phyloP scores from a whole-genome alignment of 2,329 filamentous ascomycete species.

The Sclerotinia subarctica region DNA sequence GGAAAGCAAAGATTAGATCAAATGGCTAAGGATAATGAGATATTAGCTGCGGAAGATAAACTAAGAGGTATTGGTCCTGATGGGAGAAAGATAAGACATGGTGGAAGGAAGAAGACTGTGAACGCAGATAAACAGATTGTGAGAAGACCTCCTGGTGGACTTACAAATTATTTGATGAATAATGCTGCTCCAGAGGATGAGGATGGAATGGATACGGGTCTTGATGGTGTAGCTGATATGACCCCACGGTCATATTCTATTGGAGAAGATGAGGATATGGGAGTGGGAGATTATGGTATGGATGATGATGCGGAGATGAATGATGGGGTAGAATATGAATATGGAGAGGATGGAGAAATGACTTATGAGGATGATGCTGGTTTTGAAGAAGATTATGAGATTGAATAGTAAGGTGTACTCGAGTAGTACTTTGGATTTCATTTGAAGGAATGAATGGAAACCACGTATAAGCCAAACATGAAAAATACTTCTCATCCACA shows the following conservation, averaged over 20 bases:
- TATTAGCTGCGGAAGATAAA: constrained; percentile 15
- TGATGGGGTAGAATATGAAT: constrained; percentile 10
- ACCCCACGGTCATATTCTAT: constrained; percentile 8
- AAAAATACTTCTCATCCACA: too few species aligned
- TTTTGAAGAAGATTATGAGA: constrained; percentile 6
- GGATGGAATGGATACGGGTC: background rate
- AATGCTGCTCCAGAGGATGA: background rate
- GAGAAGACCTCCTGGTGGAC: constrained; percentile 18
- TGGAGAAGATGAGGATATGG: constrained; percentile 14
- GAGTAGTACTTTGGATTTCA: background rate
- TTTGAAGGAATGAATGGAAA: background rate
- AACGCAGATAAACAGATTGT: background rate
- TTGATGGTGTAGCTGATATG: background rate
- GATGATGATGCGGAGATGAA: background rate
- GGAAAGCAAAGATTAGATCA: constrained; percentile 25
- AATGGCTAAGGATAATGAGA: constrained; percentile 28
- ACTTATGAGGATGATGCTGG: constrained; percentile 26
- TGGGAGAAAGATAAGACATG: constrained; percentile 6
- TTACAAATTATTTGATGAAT: constrained; percentile 12
- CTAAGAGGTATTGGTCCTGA: constrained; percentile 11
- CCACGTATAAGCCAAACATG: too few species aligned
- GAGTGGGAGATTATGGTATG: background rate
- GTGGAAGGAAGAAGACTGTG: constrained; percentile 17
- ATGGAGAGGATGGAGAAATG: constrained; percentile 7
- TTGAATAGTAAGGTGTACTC: background rate